These are phyloP conservation scores for Papilionanthe hybrid DNA, from an alignment of 116 monocot genomes.

Conservation along the genomic window DNA sequence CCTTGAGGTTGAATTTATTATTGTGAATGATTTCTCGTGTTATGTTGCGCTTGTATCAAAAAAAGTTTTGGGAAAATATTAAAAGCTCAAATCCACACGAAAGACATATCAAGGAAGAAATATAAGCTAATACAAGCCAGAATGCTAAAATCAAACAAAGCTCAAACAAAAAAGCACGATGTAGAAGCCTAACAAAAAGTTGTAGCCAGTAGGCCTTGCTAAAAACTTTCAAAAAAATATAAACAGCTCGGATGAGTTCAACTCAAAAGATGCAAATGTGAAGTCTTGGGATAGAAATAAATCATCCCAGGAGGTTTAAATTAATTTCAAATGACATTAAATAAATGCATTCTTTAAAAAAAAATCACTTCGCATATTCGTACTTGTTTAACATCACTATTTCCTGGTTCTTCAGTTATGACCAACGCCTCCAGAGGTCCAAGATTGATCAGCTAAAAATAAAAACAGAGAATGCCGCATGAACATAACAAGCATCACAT, in stretches of 20 bases:
- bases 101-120: background rate
- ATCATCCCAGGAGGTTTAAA: background rate
- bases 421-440: conserved; percentile 39
- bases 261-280: background rate
- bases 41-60: background rate
- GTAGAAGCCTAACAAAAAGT: background rate
- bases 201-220: background rate
- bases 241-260: background rate
- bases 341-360: background rate
- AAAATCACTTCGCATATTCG: background rate
- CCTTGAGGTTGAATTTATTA: background rate
- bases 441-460: conserved; percentile 38
- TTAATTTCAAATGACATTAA: background rate
- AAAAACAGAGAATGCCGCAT: conserved; percentile 5
- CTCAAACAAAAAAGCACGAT: background rate
- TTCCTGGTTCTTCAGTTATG: conserved; percentile 24
- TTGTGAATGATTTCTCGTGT: no score
- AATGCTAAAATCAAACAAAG: background rate
- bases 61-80: background rate
- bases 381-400: conserved; percentile 22
- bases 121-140: background rate
- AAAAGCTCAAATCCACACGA: background rate
- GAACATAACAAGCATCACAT: background rate
- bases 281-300: background rate
- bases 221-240: background rate